Conservation (phyloP, 78 protist genomes). For the Dictyostelium discoideum region dicty_2.7 NC_007088.5:5435001-5435500, state of each 20-base stretch:
- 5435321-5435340: too few relatives aligned
- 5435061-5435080: conserved; percentile 13
- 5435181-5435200: not conserved
- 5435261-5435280: too few relatives aligned
- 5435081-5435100: conserved; percentile 5
- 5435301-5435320: too few relatives aligned
- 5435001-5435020: too few relatives aligned
- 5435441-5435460: not conserved
- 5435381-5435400: too few relatives aligned
- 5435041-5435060: not conserved
- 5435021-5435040: not conserved
- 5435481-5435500: not conserved
- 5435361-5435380: too few relatives aligned
- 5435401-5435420: too few relatives aligned
- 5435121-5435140: not conserved
- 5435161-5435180: not conserved
- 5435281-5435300: too few relatives aligned
- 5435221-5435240: not conserved
- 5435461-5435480: not conserved
- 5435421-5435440: not conserved
- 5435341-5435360: too few relatives aligned
- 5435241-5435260: not conserved
- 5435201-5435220: not conserved
- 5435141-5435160: not conserved
- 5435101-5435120: not conserved